Base-by-base conservation (phyloP, 2,329 filamentous ascomycete genomes). In the Alternaria solani region DNA sequence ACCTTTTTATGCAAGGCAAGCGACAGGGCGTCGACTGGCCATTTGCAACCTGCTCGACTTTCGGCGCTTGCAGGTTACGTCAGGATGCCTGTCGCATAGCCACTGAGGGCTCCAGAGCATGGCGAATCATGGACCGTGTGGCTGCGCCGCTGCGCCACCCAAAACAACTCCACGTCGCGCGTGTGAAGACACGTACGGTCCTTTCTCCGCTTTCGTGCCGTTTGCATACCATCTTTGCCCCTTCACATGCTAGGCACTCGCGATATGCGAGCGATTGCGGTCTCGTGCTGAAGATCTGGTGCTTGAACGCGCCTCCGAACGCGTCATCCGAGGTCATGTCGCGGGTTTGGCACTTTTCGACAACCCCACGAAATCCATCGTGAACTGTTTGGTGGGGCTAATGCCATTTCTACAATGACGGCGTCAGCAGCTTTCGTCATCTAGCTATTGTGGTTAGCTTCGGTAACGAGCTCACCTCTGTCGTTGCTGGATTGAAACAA, bases 21-120 rank as follows among this genome's bases (percentile, higher is more conserved):
- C 43, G 59, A 48, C 30, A 56, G 44, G 44, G 57, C 55, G 30
- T 16, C 57, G 32, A 57, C 28, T 41, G 32, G 25, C 59, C 59
- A 52, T 41, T 26, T 36, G 56, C 59, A 55, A 55, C 62, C 59
- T 64, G 64, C 58, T 60, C 62, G 30, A 62, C 42, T 56, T 61
- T 62, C 64, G 57, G 64, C 59, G 63, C 63, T 56, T 66, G 56
- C 55, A 60, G 30, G 61, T 60, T 60, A 60, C 57, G 61, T 63
- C 61, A 63, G 56, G 30, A 51, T 32, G 44, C 23, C 49, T 54
- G 34, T 41, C 36, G 49, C 26, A 41, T 51, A 32, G 54, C 46
- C 46, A 49, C 54, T 26, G 28, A 34, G 23, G 44, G 46, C 47
- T 44, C n/a, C 26, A 32, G 12, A 30, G 18, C 2, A 36, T 3